Conservation (phyloP, 2,329 filamentous ascomycete genomes). For the Fusarium coicis region DNA sequence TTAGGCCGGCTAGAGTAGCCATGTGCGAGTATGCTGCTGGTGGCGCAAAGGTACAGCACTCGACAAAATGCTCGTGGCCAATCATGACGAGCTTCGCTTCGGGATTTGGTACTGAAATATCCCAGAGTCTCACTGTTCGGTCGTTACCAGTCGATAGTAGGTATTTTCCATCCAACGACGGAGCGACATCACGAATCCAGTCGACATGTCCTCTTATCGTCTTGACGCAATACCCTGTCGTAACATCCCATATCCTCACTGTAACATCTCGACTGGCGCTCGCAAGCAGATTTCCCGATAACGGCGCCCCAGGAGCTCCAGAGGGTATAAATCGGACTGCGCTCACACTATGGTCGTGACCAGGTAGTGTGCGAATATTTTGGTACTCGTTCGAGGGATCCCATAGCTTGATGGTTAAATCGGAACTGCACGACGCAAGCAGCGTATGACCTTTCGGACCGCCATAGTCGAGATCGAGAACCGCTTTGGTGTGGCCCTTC, state of each 20-base stretch:
- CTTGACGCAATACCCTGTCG: slow-evolving; percentile 90
- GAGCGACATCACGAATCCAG: slow-evolving; percentile 91
- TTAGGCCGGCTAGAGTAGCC: slow-evolving; percentile 80
- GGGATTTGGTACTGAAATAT: slow-evolving; percentile 71
- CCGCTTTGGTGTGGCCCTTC: slow-evolving; percentile 90
- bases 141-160: slow-evolving; percentile 87
- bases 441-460: slow-evolving; percentile 72
- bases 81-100: slow-evolving; percentile 84
- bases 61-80: slow-evolving; percentile 86
- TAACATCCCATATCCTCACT: slow-evolving; percentile 90
- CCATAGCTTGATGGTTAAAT: slow-evolving; percentile 95
- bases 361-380: slow-evolving; percentile 89
- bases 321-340: slow-evolving; percentile 89
- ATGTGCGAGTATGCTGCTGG: slow-evolving; percentile 81
- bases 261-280: slow-evolving; percentile 88
- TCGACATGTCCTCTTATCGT: slow-evolving; percentile 87
- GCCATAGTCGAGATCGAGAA: slow-evolving; percentile 90
- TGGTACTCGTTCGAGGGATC: slow-evolving; percentile 93
- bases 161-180: slow-evolving; percentile 84
- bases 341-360: slow-evolving; percentile 92
- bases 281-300: slow-evolving; percentile 86
- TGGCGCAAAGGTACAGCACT: slow-evolving; percentile 89
- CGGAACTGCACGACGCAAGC: slow-evolving; percentile 78
- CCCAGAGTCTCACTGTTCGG: slow-evolving; percentile 85
- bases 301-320: slow-evolving; percentile 78